Evolutionary conservation across 148 eudicot species (phyloP).

Genomic region (Chenopodium quinoa): DNA sequence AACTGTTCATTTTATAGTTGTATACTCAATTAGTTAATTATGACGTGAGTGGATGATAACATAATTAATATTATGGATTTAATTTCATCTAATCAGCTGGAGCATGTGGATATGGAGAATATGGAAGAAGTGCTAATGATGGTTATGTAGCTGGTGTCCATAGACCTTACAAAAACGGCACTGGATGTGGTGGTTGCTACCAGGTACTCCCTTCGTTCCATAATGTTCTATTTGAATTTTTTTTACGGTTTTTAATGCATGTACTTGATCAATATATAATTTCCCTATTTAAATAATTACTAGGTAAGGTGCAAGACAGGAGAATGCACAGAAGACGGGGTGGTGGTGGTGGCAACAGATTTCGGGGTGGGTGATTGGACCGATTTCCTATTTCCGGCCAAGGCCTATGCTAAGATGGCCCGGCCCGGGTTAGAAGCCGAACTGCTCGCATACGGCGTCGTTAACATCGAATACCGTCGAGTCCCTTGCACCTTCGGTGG

Average conservation of each 20-base stretch:
- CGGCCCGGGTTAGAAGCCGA: conserved; percentile 11
- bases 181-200: conserved; percentile 44
- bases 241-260: too few species aligned
- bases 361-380: conserved; percentile 20
- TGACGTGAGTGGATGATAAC: background rate
- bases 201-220: conserved; percentile 19
- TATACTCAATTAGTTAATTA: too few species aligned
- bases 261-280: too few species aligned
- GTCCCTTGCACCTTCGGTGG: conserved; percentile 19
- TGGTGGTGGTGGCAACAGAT: conserved; percentile 29
- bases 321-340: conserved; percentile 24
- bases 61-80: background rate
- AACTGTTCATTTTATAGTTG: too few species aligned
- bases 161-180: conserved; percentile 27
- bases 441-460: conserved; percentile 5
- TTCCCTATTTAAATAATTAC: too few species aligned
- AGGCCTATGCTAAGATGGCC: conserved; percentile 24
- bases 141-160: conserved; percentile 41
- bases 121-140: conserved; percentile 30
- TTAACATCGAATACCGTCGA: conserved; percentile 10
- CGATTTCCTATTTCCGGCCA: conserved; percentile 20
- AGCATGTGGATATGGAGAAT: conserved; percentile 62
- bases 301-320: conserved; percentile 27
- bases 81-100: conserved; percentile 37
- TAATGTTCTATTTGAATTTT: background rate